These are phyloP conservation scores for Xylaria flabelliformis DNA, from an alignment of 495 filamentous ascomycete genomes.

Conservation along the genomic window DNA sequence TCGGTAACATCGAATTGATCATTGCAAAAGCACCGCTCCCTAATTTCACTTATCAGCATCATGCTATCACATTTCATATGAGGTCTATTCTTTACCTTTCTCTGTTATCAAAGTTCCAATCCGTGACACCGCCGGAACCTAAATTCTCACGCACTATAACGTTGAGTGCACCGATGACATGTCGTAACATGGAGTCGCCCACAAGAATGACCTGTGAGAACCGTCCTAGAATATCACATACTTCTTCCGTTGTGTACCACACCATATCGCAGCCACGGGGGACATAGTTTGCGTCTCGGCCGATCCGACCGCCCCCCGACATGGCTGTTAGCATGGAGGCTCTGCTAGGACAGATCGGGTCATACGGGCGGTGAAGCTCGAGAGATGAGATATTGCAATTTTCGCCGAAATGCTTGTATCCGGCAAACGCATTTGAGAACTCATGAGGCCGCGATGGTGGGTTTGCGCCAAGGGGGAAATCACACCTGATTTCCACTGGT, in stretches of 20 bases:
- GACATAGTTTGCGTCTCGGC: constrained; percentile 56
- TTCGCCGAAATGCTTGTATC: constrained; percentile 36
- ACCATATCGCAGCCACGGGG: constrained; percentile 58
- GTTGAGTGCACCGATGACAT: constrained; percentile 60
- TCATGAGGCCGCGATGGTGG: constrained; percentile 29
- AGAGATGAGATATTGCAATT: constrained; percentile 59
- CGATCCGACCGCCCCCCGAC: constrained; percentile 58
- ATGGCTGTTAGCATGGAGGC: constrained; percentile 55
- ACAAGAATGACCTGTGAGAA: constrained; percentile 58
- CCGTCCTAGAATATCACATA: constrained; percentile 55
- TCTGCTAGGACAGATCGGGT: constrained; percentile 49
- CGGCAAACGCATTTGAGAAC: constrained; percentile 30
- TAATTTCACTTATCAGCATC: constrained; percentile 32
- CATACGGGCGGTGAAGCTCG: constrained; percentile 55
- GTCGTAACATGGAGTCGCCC: constrained; percentile 62
- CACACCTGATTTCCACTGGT: not conserved
- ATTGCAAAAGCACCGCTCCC: constrained; percentile 59
- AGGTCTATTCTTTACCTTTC: constrained; percentile 47
- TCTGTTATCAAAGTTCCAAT: constrained; percentile 59
- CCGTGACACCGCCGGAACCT: constrained; percentile 60
- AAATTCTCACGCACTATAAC: constrained; percentile 57
- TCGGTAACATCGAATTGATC: constrained; percentile 60
- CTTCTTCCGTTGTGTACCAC: constrained; percentile 59
- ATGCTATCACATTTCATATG: not conserved
- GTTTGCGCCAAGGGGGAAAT: constrained; percentile 22